A percentile compares a stretch with the other conserved stretches of the same genome.
These are phyloP conservation scores for Ligustrum vulgare DNA, from an alignment of 257 asterid genomes.

Conservation along the genomic window DNA sequence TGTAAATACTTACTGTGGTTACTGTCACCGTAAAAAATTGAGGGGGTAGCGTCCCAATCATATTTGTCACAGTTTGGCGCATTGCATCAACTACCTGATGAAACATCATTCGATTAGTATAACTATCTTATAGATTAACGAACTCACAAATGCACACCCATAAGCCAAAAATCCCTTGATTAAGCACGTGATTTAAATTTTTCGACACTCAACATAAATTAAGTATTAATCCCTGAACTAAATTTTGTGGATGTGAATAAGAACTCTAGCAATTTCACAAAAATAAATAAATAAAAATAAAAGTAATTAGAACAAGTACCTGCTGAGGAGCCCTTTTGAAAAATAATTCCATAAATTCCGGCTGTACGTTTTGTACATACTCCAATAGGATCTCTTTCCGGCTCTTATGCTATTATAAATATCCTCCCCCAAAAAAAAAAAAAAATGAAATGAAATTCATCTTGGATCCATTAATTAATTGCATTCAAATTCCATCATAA, in stretches of 20 bases:
- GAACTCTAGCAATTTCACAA: background rate
- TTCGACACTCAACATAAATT: background rate
- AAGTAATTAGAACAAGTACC: constrained; percentile 36
- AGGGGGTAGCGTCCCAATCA: constrained; percentile 96
- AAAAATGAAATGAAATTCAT: constrained; percentile 2
- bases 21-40: constrained; percentile 93
- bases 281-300: background rate
- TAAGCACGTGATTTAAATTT: background rate
- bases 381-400: constrained; percentile 90
- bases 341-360: constrained; percentile 96
- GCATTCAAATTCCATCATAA: constrained; percentile 8
- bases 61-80: constrained; percentile 96
- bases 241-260: background rate
- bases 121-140: constrained; percentile 6
- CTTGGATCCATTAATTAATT: background rate
- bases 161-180: background rate
- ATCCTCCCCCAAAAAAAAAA: no score
- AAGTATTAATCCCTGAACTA: background rate
- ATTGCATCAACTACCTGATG: constrained; percentile 92
- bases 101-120: background rate
- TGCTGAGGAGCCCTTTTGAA: constrained; percentile 90
- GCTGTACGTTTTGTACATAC: constrained; percentile 92
- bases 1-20: constrained; percentile 66
- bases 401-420: constrained; percentile 51
- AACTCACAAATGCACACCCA: background rate